Base-by-base conservation (phyloP, 805 yeast species). In the Pichia sporocuriosa region DNA sequence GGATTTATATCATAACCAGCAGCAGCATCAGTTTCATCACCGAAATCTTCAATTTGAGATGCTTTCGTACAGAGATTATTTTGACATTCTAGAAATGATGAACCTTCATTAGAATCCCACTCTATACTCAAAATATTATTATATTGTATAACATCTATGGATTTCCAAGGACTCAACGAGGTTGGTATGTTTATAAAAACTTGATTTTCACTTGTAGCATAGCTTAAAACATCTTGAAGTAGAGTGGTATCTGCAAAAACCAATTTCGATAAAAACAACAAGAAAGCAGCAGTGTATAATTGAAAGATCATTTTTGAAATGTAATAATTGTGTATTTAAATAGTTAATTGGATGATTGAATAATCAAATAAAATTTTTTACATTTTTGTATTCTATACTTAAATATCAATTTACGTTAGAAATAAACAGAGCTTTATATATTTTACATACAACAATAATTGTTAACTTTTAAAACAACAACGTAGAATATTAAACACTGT, bases 21-120 rank as follows among this genome's bases (percentile, higher is more conserved):
- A n/a, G 43, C 43, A n/a, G 32, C 34, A 17, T 39, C 43, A 10
- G 24, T 26, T 4, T 27, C 17, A 17, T 34, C 38, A n/a, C 43
- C 37, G 4, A 39, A 25, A n/a, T 39, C 43, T 6, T 6, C 3
- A 4, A 19, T 17, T 16, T 33, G 22, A 11, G 27, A 10, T 8
- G 19, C 15, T 16, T 15, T 9, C 10, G 28, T 28, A n/a, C 28
- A 29, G 9, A 6, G 11, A 13, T 16, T 7, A 27, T 23, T 16
- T 8, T 10, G 24, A 29, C 43, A 39, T 7, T 39, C 7, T 20
- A 22, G 23, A 19, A 39, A 39, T 12, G 23, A 12, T n/a, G 27
- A 24, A 12, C 16, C 19, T 5, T 10, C 15, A 10, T 8, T 11
- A 4, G 37, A 8, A 4, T 31, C 22, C 42, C 42, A 39, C 15